Evolutionary conservation across 2,329 filamentous ascomycete species (phyloP), one percentile per base, ranked within the genome.

Genomic region (Aspergillus thermomutatus): DNA sequence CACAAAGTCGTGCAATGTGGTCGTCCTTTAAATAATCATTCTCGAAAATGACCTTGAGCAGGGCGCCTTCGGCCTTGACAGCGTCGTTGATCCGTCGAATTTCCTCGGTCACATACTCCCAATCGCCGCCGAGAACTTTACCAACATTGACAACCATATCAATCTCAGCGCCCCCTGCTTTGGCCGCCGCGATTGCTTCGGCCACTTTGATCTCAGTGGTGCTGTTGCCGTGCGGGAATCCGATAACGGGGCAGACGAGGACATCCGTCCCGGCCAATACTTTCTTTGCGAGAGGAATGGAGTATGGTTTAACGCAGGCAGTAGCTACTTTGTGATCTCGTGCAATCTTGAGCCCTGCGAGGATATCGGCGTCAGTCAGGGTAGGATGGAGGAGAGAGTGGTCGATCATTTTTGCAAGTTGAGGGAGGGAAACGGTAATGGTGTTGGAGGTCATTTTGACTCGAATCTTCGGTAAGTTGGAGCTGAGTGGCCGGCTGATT

Each of bases 21-120:
- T 77, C 64, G 0, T 81, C 72, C 1, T 73, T 27, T 0, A 86
- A 75, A 59, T 80, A 86, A 64, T 85, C 83, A 61, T 84, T 86
- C 62, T 87, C 83, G 54, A 87, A 86, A 50, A 86, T 87, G 51
- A 86, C 83, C 64, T 87, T 87, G 6, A 86, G 72, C 0, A 77
- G 72, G 0, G 77, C 80, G 0, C 77, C 78, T 6, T 72, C 55
- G n/a, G 67, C 64, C 0, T 66, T 64, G 3, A 85, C 82, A 0
- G 73, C 76, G 0, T 76, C 64, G 60, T 86, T 84, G 59, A 87
- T 70, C 28, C 67, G 64, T 0, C 69, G 64, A 50, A 87, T 82
- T 63, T 87, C 83, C 5, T 76, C 66, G 0, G 68, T 63, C 11
- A 86, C 82, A 59, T 85, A 86, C 6, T 75, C 75, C 83, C 83